phyloP scores from a whole-genome alignment of 495 filamentous ascomycete genomes.

The Achaetomiella virescens region DNA sequence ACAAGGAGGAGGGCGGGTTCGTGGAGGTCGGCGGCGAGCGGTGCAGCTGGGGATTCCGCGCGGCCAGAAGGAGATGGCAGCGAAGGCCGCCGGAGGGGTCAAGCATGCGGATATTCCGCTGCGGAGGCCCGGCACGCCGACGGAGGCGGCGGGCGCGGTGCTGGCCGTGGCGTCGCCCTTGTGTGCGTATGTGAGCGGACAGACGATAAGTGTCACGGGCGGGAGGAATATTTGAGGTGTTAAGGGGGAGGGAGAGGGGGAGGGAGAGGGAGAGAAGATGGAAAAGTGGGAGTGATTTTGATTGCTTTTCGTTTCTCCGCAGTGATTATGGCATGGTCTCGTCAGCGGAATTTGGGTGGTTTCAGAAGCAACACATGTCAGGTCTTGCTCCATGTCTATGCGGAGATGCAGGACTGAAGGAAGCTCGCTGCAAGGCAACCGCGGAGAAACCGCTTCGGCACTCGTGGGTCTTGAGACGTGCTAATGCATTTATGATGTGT shows the following conservation, averaged over 20 bases:
- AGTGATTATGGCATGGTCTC: neutral
- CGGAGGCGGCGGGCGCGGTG: conserved; percentile 73
- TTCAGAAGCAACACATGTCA: too few relatives aligned
- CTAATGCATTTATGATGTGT: too few relatives aligned
- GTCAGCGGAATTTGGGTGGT: neutral
- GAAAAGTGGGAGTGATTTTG: neutral
- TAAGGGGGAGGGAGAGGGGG: neutral
- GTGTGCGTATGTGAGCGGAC: conserved; percentile 75
- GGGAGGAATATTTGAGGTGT: conserved; percentile 64
- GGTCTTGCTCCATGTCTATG: too few relatives aligned
- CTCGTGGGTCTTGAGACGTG: too few relatives aligned
- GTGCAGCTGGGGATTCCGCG: conserved; percentile 77
- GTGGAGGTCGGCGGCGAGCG: conserved; percentile 68
- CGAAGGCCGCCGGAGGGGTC: conserved; percentile 19
- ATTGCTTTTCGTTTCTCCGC: neutral
- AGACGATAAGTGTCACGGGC: conserved; percentile 79
- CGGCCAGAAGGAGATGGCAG: conserved; percentile 29
- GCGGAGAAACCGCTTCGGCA: too few relatives aligned
- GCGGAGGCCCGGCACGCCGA: conserved; percentile 64
- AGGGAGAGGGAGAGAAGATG: neutral
- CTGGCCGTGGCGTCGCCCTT: conserved; percentile 73
- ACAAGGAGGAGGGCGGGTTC: conserved; percentile 74
- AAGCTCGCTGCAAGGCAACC: too few relatives aligned
- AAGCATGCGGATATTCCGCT: conserved; percentile 67
- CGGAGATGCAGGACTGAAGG: too few relatives aligned